These are phyloP conservation scores for Solanum etuberosum DNA, from an alignment of 257 asterid genomes.

Conservation along the genomic window DNA sequence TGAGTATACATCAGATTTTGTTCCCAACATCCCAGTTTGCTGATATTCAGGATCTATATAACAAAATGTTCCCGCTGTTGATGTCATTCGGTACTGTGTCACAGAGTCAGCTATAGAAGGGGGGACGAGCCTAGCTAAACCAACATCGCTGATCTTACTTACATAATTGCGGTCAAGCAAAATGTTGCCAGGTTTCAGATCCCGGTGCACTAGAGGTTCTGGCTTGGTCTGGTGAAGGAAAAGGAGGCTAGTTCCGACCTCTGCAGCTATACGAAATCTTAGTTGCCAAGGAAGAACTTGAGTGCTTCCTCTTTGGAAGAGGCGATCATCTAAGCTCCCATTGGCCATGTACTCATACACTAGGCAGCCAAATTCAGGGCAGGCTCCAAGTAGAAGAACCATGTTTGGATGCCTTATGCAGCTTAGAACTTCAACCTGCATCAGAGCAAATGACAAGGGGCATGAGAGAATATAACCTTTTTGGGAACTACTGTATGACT, in stretches of 20 bases:
- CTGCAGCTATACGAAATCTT: slow-evolving; percentile 83
- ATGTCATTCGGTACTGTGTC: slow-evolving; percentile 88
- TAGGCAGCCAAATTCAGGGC: slow-evolving; percentile 92
- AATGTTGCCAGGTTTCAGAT: slow-evolving; percentile 80
- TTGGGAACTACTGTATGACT: not conserved
- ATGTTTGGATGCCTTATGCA: slow-evolving; percentile 91
- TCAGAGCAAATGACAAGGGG: not conserved
- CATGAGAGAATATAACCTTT: not conserved
- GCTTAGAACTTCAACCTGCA: slow-evolving; percentile 85
- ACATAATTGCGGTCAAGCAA: slow-evolving; percentile 79
- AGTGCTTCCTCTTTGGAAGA: slow-evolving; percentile 48
- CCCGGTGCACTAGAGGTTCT: slow-evolving; percentile 87
- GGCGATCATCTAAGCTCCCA: slow-evolving; percentile 84
- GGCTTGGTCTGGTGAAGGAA: slow-evolving; percentile 95
- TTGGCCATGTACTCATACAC: slow-evolving; percentile 90
- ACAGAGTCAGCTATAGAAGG: slow-evolving; percentile 82
- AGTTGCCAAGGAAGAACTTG: slow-evolving; percentile 79
- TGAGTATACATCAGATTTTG: slow-evolving; percentile 76
- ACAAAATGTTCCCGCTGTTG: slow-evolving; percentile 93
- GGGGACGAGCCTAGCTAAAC: slow-evolving; percentile 88
- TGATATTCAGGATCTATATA: slow-evolving; percentile 92
- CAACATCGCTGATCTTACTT: slow-evolving; percentile 90
- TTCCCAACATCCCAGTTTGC: slow-evolving; percentile 87
- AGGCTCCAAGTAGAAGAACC: slow-evolving; percentile 97
- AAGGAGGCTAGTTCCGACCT: slow-evolving; percentile 75